Percentiles rank a stretch among this genome's conserved stretches.
Evolutionary conservation across 352 stramenopile species (phyloP).

Genomic region (Globisporangium irregulare): DNA sequence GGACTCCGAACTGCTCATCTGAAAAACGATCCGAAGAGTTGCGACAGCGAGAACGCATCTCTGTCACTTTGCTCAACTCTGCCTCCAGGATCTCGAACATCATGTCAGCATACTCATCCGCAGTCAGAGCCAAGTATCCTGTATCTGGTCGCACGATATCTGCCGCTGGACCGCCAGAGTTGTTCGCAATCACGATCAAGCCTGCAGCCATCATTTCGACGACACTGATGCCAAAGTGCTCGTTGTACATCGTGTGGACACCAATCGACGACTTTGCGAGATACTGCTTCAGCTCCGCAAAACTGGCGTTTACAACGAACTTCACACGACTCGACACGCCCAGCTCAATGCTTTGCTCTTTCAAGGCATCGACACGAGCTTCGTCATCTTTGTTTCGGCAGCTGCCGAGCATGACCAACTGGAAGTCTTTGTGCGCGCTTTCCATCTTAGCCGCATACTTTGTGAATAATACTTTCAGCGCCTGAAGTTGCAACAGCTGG

Average conservation of each 20-base stretch:
- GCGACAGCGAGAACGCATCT: conserved; percentile 46
- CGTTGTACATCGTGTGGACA: conserved; percentile 99
- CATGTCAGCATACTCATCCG: conserved; percentile 86
- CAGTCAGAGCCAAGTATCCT: conserved; percentile 82
- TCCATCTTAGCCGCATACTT: conserved; percentile 44
- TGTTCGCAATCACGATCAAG: conserved; percentile 95
- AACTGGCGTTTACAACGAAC: conserved; percentile 96
- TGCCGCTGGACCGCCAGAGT: conserved; percentile 94
- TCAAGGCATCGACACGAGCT: conserved; percentile 84
- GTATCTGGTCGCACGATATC: conserved; percentile 89
- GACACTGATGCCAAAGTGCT: conserved; percentile 99
- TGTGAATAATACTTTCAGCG: conserved; percentile 70
- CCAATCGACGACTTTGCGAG: conserved; percentile 89
- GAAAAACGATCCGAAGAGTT: conserved; percentile 63
- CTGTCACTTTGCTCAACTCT: conserved; percentile 25
- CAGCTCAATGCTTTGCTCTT: conserved; percentile 71
- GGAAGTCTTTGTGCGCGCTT: conserved; percentile 61
- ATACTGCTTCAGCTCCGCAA: conserved; percentile 87
- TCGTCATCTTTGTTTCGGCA: conserved; percentile 94
- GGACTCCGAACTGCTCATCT: conserved; percentile 60
- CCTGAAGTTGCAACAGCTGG: conserved; percentile 93
- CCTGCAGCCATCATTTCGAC: conserved; percentile 99
- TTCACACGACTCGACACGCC: conserved; percentile 81
- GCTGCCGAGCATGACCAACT: conserved; percentile 94
- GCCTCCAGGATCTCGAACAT: conserved; percentile 63